Base-by-base conservation (phyloP, 2,329 filamentous ascomycete genomes). In the Fusarium sp. region DNA sequence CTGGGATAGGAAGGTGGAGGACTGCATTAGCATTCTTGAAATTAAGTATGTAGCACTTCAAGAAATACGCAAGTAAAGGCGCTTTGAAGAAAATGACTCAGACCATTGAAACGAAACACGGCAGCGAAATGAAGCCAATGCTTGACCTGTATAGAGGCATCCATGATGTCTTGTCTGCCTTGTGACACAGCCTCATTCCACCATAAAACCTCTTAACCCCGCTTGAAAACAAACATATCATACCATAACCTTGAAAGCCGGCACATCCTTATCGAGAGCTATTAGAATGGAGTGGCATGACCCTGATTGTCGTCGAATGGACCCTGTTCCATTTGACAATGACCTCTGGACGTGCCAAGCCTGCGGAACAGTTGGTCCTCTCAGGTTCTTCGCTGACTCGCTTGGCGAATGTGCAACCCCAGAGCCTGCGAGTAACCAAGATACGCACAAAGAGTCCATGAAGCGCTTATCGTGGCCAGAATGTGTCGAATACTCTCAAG, bases 241-340 rank as follows among this genome's bases (percentile, higher is more conserved):
- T 8, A 25, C n/a, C 27, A 29, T 29, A 29, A 7, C 21, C 42
- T 39, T 58, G 16, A 18, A 58, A 29, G 19, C 21, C 16, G 29
- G 10, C 21, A 33, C 25, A 10, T 39, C 25, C 25, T 46, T 27
- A 45, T 61, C 10, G 18, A 44, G 37, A 21, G 25, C 35, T 7
- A 19, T 21, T 23, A 38, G 7, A 46, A 69, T 69, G 64, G 66
- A 69, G 16, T 69, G 66, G 66, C 64, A 69, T 42, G 64, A 69
- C 19, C 39, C 64, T 10, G 7, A 51, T 12, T 69, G 64, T 14
- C 58, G 64, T 27, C 45, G 49, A 39, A 63, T 68, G n/a, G 66
- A 69, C 18, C 58, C 58, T 8, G 33, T 69, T 23, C 51, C 58
- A 41, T 52, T 69, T 29, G 58, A 52, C 5, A 41, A 52, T 5